Evolutionary conservation across 2,329 filamentous ascomycete species (phyloP), one percentile per base, ranked within the genome.

Genomic region (Trichoderma brevicompactum): DNA sequence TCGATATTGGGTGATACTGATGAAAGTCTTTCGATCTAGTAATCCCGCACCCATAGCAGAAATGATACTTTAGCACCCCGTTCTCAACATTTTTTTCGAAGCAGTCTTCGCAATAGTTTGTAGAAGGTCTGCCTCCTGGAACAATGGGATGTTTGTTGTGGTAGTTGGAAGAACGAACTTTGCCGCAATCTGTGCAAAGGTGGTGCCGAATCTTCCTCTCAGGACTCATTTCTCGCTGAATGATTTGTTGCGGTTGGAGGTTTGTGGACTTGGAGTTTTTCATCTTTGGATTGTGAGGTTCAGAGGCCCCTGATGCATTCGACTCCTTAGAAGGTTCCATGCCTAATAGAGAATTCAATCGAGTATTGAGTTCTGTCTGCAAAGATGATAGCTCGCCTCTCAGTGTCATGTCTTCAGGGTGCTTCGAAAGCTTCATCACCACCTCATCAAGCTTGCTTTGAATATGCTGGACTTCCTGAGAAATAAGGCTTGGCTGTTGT

Each of bases 21-120:
- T 74, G 72, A 54, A 73, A 74, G 4, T 48, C 53, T 38, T 69
- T 73, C 13, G 73, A 74, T 44, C 72, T 64, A 3, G 67, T 72
- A 23, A 68, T 66, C 7, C 73, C 73, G 48, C 73, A 74, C 10
- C 72, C 68, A n/a, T 70, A 79, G 70, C 82, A 85, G 19, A 82
- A 77, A 61, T 81, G 80, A 43, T 74, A 36, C 8, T 71, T 68
- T 9, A 38, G 72, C 54, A 1, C 70, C 71, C 32, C 23, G 23
- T 69, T 66, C 3, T 68, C 62, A 7, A 74, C 67, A 19, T 62
- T 69, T n/a, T 65, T 65, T 44, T 74, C 69, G 43, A 75, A 74
- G 64, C 79, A 80, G 6, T 68, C 66, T 44, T 72, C 69, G 54
- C 78, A 80, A 40, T 78, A 74, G 53, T 78, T 80, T 48, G 74